A percentile compares a stretch with the other conserved stretches of the same genome.
phyloP scores from a whole-genome alignment of 169 alveolate genomes.

The Neospora caninum region DNA sequence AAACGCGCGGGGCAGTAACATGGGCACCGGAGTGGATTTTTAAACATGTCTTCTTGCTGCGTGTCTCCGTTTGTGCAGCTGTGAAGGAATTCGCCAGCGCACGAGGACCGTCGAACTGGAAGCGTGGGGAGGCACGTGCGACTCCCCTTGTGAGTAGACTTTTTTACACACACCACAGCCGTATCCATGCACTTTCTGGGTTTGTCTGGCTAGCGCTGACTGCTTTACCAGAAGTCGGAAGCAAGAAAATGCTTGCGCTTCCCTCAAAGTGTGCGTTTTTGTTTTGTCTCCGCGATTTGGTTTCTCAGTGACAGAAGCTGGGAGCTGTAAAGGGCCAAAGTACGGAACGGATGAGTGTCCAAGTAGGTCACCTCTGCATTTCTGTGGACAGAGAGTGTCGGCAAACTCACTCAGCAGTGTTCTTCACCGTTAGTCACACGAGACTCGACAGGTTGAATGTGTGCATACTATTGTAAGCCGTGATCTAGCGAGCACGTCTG shows the following conservation, averaged over 20 bases:
- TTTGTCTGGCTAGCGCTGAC: not conserved
- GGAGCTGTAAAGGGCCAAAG: slow-evolving; percentile 30
- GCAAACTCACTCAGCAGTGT: too few relatives aligned
- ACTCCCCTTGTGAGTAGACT: not conserved
- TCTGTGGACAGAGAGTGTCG: too few relatives aligned
- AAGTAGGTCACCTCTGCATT: not conserved
- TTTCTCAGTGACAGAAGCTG: slow-evolving; percentile 10
- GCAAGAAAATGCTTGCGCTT: not conserved
- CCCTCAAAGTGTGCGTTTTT: not conserved
- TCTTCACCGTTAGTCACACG: too few relatives aligned
- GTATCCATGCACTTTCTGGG: not conserved
- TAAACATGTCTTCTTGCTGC: not conserved
- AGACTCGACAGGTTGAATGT: too few relatives aligned
- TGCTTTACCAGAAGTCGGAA: not conserved
- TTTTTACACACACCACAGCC: not conserved
- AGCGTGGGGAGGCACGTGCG: not conserved
- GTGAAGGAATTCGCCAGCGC: slow-evolving; percentile 20
- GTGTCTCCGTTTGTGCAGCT: not conserved
- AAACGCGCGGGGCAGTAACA: too few relatives aligned
- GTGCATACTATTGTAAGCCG: too few relatives aligned
- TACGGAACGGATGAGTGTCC: slow-evolving; percentile 40
- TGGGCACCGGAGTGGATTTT: too few relatives aligned
- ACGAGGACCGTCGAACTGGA: slow-evolving; percentile 30
- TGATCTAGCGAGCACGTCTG: too few relatives aligned
- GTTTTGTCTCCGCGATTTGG: not conserved